Base-by-base conservation (phyloP, 371 early-diverging fungal genomes). In the Umbelopsis sp. region DNA sequence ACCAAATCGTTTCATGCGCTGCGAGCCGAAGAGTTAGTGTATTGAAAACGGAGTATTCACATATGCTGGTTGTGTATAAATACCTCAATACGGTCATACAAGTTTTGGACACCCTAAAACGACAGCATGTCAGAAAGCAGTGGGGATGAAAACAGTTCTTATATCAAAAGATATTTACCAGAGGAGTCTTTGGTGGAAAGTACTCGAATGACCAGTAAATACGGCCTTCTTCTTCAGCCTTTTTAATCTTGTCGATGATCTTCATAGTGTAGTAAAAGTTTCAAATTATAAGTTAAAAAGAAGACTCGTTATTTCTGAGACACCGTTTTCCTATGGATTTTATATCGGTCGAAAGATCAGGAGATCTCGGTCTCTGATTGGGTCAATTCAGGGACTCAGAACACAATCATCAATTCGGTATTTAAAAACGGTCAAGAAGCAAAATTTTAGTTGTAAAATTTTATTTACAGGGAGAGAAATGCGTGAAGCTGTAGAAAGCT, bases 141-240 rank as follows among this genome's bases (percentile, higher is more conserved):
- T 70, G 16, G 32, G 24, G 35, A 45, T 52, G 18, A 32, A 63
- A 6, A 22, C 12, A 16, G 18, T 6, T 12, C 64, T 1, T n/a
- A 3, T 24, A 66, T 29, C 12, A 5, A 62, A 41, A 45, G 16
- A 45, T n/a, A n/a, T 41, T 63, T 84, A 86, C 86, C 86, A 91
- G 92, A 71, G 92, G 86, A 29, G 98, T 97, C 84, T 94, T 97
- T 72, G 97, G 97, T 51, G 97, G 97, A 71, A 96, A 97, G 86
- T 93, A 97, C 82, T 97, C 97, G 78, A 97, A 97, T 18, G 96
- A 96, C 92, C 92, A 94, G 72, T 83, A 90, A 51, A 83, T 74
- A 51, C 91, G 88, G 45, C 87, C 87, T 70, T 92, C 91, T 67
- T 85, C 82, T 63, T 86, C 84, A 46, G 89, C 92, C 74, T 84